A percentile compares a stretch with the other conserved stretches of the same genome.
Evolutionary conservation across 2,329 filamentous ascomycete genomes (phyloP).

Genomic region (Tetracladium maxilliforme): DNA sequence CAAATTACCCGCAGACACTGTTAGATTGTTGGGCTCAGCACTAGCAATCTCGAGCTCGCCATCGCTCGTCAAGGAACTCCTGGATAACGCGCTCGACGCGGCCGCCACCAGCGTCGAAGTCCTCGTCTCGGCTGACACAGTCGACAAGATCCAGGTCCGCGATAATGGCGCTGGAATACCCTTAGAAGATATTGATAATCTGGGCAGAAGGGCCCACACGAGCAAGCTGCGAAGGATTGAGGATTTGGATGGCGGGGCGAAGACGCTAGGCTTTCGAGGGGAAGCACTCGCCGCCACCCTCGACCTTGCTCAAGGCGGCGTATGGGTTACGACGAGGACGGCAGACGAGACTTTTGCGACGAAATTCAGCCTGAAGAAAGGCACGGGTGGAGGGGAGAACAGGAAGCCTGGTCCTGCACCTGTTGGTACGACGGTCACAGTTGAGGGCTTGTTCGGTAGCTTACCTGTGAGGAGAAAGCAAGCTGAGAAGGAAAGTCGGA

Average conservation of each 20-base stretch:
- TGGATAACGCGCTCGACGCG: conserved; percentile 67
- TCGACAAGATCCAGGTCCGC: conserved; percentile 54
- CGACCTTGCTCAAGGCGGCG: conserved; percentile 38
- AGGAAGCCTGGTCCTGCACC: conserved; percentile 30
- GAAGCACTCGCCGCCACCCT: conserved; percentile 56
- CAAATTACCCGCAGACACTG: conserved; percentile 29
- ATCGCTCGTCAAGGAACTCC: conserved; percentile 57
- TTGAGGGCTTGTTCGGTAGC: conserved; percentile 40
- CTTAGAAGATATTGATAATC: conserved; percentile 39
- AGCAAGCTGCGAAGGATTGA: conserved; percentile 56
- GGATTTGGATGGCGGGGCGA: conserved; percentile 42
- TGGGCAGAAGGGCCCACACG: conserved; percentile 56
- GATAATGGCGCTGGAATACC: conserved; percentile 64
- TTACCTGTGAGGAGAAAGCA: conserved; percentile 49
- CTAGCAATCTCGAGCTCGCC: conserved; percentile 43
- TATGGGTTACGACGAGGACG: conserved; percentile 50
- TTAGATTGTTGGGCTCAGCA: conserved; percentile 43
- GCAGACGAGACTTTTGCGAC: conserved; percentile 43
- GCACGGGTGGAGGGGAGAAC: conserved; percentile 19
- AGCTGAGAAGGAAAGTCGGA: conserved; percentile 39
- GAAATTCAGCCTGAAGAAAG: conserved; percentile 25
- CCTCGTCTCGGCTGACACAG: conserved; percentile 45
- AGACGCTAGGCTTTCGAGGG: conserved; percentile 61
- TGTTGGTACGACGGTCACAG: conserved; percentile 53
- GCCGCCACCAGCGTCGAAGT: conserved; percentile 51